A percentile compares a stretch with the other conserved stretches of the same genome.
Conservation (phyloP, 352 stramenopile genomes). For the Phytophthora crassamura region DNA sequence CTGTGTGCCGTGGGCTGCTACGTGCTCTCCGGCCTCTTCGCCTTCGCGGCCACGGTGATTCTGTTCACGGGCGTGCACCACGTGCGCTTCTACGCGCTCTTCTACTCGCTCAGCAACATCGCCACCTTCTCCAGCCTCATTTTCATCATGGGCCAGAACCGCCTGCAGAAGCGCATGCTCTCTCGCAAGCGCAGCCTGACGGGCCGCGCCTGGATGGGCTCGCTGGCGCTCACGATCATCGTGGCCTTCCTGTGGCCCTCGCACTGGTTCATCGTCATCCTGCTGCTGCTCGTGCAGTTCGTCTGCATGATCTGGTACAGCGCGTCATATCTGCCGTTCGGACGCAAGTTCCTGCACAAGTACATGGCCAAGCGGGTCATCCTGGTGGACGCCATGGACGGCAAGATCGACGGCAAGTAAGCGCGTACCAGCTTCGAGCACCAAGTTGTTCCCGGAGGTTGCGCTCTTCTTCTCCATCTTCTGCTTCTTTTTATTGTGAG, state of each 20-base stretch:
- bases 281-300: constrained; percentile 62
- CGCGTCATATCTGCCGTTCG: constrained; percentile 56
- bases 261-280: constrained; percentile 56
- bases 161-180: constrained; percentile 51
- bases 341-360: constrained; percentile 53
- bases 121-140: constrained; percentile 50
- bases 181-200: constrained; percentile 41
- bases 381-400: constrained; percentile 43
- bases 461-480: constrained; percentile 15
- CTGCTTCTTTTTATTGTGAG: constrained; percentile 34
- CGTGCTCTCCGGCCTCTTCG: constrained; percentile 42
- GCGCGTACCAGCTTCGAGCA: background rate
- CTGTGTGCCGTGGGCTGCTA: constrained; percentile 47
- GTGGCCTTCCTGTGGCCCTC: constrained; percentile 52
- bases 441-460: constrained; percentile 10
- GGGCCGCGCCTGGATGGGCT: constrained; percentile 48
- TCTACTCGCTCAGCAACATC: constrained; percentile 56
- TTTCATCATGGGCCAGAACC: constrained; percentile 52
- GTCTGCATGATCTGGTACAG: constrained; percentile 68
- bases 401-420: constrained; percentile 50
- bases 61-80: constrained; percentile 48
- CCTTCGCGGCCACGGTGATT: constrained; percentile 44
- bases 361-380: constrained; percentile 47
- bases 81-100: constrained; percentile 49
- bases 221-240: constrained; percentile 48